Conservation (phyloP, 768 basidiomycete species). For the Gloeostereum incarnatum region DNA sequence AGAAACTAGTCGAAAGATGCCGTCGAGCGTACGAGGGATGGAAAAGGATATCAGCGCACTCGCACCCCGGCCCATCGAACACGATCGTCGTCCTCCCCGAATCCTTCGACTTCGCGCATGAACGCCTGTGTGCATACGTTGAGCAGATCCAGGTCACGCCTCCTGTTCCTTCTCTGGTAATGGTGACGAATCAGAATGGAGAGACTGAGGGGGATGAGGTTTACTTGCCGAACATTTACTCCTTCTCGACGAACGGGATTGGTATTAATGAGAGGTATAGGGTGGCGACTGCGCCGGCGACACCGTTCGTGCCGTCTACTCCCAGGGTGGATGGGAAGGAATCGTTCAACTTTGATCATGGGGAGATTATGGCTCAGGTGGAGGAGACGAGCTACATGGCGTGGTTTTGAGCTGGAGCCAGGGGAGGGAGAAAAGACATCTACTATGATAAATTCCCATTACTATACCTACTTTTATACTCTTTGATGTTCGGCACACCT, state of each 20-base stretch:
- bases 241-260: slow-evolving; percentile 31
- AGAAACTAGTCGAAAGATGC: slow-evolving; percentile 44
- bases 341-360: slow-evolving; percentile 54
- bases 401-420: slow-evolving; percentile 59
- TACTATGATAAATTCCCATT: too few relatives aligned
- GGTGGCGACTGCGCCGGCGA: slow-evolving; percentile 23
- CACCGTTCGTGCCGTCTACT: slow-evolving; percentile 35
- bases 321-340: slow-evolving; percentile 45
- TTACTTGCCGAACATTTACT: slow-evolving; percentile 39
- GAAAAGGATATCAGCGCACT: slow-evolving; percentile 1
- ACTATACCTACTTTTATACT: too few relatives aligned
- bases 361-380: slow-evolving; percentile 43
- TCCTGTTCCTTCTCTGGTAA: background rate
- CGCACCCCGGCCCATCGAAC: background rate
- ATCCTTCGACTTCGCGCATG: slow-evolving; percentile 14
- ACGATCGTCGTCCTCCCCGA: background rate
- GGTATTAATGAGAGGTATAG: slow-evolving; percentile 29
- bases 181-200: background rate
- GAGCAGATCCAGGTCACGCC: background rate
- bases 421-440: too few relatives aligned
- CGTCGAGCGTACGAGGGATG: slow-evolving; percentile 32
- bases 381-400: slow-evolving; percentile 62
- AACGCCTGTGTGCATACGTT: slow-evolving; percentile 1
- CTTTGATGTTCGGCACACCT: too few relatives aligned
- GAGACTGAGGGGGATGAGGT: too few relatives aligned